Percentiles rank a stretch among this genome's conserved stretches.
Conservation (phyloP, 352 stramenopile genomes). For the Phytophthora uliginosa region DNA sequence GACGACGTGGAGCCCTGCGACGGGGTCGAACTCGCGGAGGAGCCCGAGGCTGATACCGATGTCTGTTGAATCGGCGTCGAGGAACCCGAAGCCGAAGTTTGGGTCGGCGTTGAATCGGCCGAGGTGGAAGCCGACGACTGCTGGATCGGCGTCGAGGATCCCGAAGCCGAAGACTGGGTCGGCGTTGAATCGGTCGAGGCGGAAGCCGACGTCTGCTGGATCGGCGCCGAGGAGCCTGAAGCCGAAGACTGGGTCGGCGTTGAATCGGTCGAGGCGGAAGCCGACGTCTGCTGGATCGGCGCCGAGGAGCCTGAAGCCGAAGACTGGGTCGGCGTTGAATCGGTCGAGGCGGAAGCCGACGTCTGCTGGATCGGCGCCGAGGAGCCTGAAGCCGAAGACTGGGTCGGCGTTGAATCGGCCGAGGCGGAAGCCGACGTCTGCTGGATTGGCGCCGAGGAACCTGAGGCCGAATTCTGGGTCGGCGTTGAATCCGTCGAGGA, state of each 20-base stretch:
- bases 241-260: neutral
- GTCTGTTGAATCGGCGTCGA: neutral
- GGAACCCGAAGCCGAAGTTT: neutral
- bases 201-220: constrained; percentile 1
- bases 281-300: neutral
- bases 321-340: neutral
- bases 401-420: neutral
- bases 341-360: constrained; percentile 3
- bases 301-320: constrained; percentile 4
- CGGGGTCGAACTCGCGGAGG: neutral
- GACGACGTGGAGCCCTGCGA: constrained; percentile 2
- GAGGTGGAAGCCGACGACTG: constrained; percentile 8
- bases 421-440: too few relatives aligned
- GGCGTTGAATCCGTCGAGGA: constrained; percentile 7
- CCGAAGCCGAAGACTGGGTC: neutral
- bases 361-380: neutral
- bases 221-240: neutral
- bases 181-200: constrained; percentile 3
- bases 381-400: constrained; percentile 3
- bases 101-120: neutral
- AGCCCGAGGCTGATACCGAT: constrained; percentile 2
- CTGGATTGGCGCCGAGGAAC: neutral
- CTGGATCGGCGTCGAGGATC: neutral
- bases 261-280: constrained; percentile 6
- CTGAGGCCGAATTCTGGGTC: neutral